phyloP scores from a whole-genome alignment of 352 stramenopile species.

The Globisporangium cylindrosporum region DNA sequence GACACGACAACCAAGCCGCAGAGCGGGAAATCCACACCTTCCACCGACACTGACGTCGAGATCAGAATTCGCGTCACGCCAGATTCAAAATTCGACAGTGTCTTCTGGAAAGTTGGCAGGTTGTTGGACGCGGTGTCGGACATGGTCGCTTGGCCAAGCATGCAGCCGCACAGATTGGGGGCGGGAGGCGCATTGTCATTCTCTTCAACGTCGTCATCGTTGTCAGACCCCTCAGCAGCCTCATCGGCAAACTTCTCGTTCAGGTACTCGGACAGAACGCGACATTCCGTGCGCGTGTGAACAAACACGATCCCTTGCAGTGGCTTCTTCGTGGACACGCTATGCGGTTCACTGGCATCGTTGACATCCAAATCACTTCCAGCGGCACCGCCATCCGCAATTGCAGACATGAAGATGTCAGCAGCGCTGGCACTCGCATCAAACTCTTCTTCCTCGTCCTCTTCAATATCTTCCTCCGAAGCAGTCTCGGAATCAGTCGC shows the following conservation, averaged over 20 bases:
- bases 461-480: slow-evolving; percentile 22
- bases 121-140: slow-evolving; percentile 61
- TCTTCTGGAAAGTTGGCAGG: slow-evolving; percentile 56
- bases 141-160: slow-evolving; percentile 51
- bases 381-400: neutral
- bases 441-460: slow-evolving; percentile 19
- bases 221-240: slow-evolving; percentile 17
- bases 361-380: neutral
- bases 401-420: slow-evolving; percentile 8
- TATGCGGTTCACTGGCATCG: neutral
- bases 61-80: slow-evolving; percentile 57
- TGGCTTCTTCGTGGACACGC: neutral
- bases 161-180: slow-evolving; percentile 44
- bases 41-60: slow-evolving; percentile 73
- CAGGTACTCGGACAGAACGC: slow-evolving; percentile 73
- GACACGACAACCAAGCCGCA: slow-evolving; percentile 68
- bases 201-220: slow-evolving; percentile 12
- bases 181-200: neutral
- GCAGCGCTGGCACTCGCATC: neutral
- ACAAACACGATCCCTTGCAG: slow-evolving; percentile 87
- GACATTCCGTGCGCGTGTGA: slow-evolving; percentile 75
- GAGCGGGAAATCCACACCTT: slow-evolving; percentile 79
- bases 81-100: slow-evolving; percentile 51
- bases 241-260: slow-evolving; percentile 52
- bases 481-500: slow-evolving; percentile 18